A percentile compares a stretch with the other conserved stretches of the same genome.
Evolutionary conservation across 257 asterid species (phyloP).

Genomic region (Mitragyna speciosa): DNA sequence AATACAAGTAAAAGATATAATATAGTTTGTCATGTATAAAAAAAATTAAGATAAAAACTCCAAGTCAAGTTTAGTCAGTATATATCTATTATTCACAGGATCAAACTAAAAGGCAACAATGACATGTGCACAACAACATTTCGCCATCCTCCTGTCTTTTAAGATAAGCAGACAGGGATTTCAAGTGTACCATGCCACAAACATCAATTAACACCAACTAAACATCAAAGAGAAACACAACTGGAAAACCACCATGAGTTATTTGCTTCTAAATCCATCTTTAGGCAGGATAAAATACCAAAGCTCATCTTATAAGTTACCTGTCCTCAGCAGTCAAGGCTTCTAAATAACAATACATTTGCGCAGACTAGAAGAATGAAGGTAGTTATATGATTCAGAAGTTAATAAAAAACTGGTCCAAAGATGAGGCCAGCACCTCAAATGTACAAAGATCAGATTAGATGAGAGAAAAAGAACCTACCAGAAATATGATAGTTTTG

Average conservation of each 20-base stretch:
- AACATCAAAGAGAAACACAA: background rate
- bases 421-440: conserved; percentile 1
- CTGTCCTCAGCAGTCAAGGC: background rate
- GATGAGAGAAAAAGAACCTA: conserved; percentile 33
- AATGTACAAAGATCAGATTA: conserved; percentile 7
- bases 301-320: background rate
- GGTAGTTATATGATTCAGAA: conserved; percentile 3
- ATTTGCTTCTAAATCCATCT: background rate
- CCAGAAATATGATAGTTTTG: conserved; percentile 92
- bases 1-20: background rate
- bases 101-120: too few species aligned
- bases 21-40: background rate
- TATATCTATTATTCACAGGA: background rate
- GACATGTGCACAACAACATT: background rate
- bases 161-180: background rate
- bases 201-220: background rate
- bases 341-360: background rate
- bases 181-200: background rate
- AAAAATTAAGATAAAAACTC: background rate
- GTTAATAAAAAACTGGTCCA: background rate
- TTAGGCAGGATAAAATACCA: background rate
- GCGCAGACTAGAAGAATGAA: background rate
- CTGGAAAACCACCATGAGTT: background rate
- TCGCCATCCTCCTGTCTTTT: background rate
- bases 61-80: background rate